Evolutionary conservation across 305 asterid genomes (phyloP), one percentile per base, ranked within the genome.

Genomic region (Fraxinus sp.): DNA sequence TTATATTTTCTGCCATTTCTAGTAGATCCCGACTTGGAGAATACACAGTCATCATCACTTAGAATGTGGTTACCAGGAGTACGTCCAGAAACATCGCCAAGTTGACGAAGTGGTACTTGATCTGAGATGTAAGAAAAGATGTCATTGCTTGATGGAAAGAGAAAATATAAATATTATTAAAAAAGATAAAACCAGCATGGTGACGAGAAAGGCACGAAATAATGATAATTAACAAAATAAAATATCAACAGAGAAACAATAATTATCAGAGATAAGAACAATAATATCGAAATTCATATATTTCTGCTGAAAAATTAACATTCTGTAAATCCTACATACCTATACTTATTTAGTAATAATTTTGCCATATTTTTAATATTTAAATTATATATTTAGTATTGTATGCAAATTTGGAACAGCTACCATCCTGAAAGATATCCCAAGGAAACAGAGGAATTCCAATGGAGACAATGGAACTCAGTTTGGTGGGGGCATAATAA

Each of bases 21-120:
- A 13, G 90, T 87, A 83, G 82, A 79, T 41, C 87, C 89, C 85
- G 86, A 73, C 81, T 81, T 90, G 8, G 90, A 85, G 83, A 88
- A 87, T 68, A 89, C 71, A 83, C 83, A 92, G 30, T 91, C 97
- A 28, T 93, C 92, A 9, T 93, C 97, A 75, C 91, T 87, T 84
- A 88, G 66, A 74, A 77, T 79, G 46, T 84, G 88, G 81, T 84
- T 79, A 22, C 83, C 86, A 8, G 81, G 84, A 80, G 83, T 78
- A 80, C 77, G 85, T 71, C 66, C 83, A 62, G 81, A 84, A 26
- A 77, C 79, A 37, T 89, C 86, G 43, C 89, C 88, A 43, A 52
- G 57, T 75, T 75, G 86, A 64, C 79, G 78, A 55, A 83, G 87
- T 16, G 82, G 87, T 71, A 37, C 82, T 81, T 84, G 76, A 87